Conservation (phyloP, 2,329 filamentous ascomycete species). For the Atkinsonella texensis region DNA sequence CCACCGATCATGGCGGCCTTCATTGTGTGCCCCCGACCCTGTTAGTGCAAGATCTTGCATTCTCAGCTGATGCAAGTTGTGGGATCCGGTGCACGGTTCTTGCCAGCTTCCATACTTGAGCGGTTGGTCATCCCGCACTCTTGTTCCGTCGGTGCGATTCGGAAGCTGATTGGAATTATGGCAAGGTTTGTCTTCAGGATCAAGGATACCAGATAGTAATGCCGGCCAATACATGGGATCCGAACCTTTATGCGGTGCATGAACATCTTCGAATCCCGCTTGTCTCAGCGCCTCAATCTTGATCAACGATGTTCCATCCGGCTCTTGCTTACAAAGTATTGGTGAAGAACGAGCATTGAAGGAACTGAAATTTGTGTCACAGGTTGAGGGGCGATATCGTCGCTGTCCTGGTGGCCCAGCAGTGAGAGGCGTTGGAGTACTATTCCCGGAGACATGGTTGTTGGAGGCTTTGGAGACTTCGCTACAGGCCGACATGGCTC, state of each 20-base stretch:
- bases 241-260: neutral
- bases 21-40: too few relatives aligned
- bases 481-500: neutral
- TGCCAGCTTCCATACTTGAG: conserved; percentile 1
- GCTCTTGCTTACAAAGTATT: conserved; percentile 8
- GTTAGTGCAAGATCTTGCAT: too few relatives aligned
- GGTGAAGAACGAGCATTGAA: conserved; percentile 9
- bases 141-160: neutral
- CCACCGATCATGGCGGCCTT: too few relatives aligned
- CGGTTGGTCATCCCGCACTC: neutral
- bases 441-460: conserved; percentile 22
- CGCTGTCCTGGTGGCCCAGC: conserved; percentile 44
- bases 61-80: conserved; percentile 2
- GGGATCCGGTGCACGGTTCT: neutral
- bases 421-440: conserved; percentile 37
- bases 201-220: neutral
- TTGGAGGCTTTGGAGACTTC: conserved; percentile 1
- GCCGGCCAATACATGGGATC: neutral
- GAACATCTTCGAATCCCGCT: conserved; percentile 12
- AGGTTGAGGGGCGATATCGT: conserved; percentile 32
- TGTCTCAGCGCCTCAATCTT: conserved; percentile 13
- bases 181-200: neutral
- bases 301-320: conserved; percentile 14
- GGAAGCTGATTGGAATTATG: neutral
- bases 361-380: conserved; percentile 26